Percentiles rank a stretch among this genome's conserved stretches.
phyloP scores from a whole-genome alignment of 1,284 basidiomycete species.

The Moesziomyces sp. region DNA sequence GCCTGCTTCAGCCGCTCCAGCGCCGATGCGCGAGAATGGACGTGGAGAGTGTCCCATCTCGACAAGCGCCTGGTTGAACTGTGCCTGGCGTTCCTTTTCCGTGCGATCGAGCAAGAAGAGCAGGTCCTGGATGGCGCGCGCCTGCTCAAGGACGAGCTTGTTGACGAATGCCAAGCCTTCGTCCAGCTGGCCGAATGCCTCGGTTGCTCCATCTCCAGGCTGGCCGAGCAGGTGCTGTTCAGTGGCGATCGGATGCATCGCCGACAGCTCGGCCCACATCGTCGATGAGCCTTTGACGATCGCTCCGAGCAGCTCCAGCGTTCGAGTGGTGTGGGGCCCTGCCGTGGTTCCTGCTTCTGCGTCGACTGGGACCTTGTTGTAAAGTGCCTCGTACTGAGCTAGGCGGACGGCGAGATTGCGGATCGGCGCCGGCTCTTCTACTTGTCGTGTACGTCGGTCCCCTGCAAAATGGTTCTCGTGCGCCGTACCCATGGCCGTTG shows the following conservation, averaged over 20 bases:
- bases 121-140: constrained; percentile 41
- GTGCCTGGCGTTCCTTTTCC: constrained; percentile 46
- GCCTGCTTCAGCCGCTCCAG: constrained; percentile 1
- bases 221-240: constrained; percentile 41
- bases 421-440: constrained; percentile 42
- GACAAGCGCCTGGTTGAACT: constrained; percentile 40
- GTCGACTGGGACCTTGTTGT: constrained; percentile 32
- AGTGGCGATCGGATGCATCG: constrained; percentile 46
- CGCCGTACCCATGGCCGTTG: constrained; percentile 29
- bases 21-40: constrained; percentile 31
- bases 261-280: constrained; percentile 42
- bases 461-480: constrained; percentile 6
- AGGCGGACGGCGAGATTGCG: constrained; percentile 42
- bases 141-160: constrained; percentile 46
- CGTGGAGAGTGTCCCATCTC: constrained; percentile 40
- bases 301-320: constrained; percentile 41
- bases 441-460: not conserved
- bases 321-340: constrained; percentile 30
- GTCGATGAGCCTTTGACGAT: constrained; percentile 35
- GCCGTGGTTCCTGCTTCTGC: constrained; percentile 3
- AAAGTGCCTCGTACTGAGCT: constrained; percentile 37
- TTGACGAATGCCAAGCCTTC: constrained; percentile 44
- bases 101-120: constrained; percentile 43
- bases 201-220: constrained; percentile 27
- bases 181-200: constrained; percentile 44